Conservation (phyloP, 108 stramenopile species). For the Fistulifera solaris region DNA sequence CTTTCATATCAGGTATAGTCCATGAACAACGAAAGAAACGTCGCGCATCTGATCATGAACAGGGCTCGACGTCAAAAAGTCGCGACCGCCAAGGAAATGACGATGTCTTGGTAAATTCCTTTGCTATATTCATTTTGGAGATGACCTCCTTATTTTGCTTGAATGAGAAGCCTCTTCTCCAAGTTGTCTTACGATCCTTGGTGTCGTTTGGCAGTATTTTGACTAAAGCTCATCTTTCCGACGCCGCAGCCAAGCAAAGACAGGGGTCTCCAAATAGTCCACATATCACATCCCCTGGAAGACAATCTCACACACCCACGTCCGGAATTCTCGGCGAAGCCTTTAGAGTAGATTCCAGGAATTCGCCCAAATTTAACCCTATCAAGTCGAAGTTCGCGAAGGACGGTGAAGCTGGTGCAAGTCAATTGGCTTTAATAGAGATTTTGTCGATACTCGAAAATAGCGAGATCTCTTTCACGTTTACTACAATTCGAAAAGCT, state of each 20-base stretch:
- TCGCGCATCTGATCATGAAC: no score
- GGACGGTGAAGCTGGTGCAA: constrained; percentile 4
- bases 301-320: constrained; percentile 46
- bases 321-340: constrained; percentile 50
- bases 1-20: no score
- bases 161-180: no score
- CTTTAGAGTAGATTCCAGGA: constrained; percentile 12
- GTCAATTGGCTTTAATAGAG: constrained; percentile 11
- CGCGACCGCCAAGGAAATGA: background rate
- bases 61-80: no score
- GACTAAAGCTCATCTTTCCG: constrained; percentile 6
- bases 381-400: constrained; percentile 9
- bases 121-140: background rate
- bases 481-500: constrained; percentile 37
- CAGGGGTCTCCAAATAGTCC: constrained; percentile 4
- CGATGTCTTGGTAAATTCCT: background rate
- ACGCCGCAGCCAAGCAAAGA: constrained; percentile 4
- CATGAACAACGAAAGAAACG: no score
- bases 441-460: constrained; percentile 38
- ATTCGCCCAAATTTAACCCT: background rate
- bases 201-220: background rate
- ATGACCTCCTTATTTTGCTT: background rate
- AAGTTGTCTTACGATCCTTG: constrained; percentile 1
- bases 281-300: constrained; percentile 26
- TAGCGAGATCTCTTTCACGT: constrained; percentile 32